A percentile compares a stretch with the other conserved stretches of the same genome.
These are phyloP conservation scores for Nepenthes mirabilis DNA, from an alignment of 148 eudicot genomes.

Conservation along the genomic window DNA sequence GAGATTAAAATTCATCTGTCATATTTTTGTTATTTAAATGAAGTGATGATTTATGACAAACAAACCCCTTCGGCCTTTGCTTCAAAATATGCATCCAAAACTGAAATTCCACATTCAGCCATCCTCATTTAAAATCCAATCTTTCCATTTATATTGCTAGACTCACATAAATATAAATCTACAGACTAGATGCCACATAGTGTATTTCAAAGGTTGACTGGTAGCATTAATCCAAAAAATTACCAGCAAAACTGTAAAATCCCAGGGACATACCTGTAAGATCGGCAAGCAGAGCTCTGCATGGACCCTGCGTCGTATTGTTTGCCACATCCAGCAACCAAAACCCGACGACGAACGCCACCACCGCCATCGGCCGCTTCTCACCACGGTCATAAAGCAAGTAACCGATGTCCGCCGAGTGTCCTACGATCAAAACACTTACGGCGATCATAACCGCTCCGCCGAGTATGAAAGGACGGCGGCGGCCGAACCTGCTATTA, in stretches of 20 bases:
- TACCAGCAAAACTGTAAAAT: neutral
- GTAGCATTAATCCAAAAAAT: neutral
- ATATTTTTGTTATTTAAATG: too few species aligned
- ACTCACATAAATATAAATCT: too few species aligned
- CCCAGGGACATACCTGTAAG: slow-evolving; percentile 24
- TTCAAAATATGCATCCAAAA: too few species aligned
- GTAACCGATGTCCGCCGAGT: slow-evolving; percentile 77
- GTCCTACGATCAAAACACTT: slow-evolving; percentile 52
- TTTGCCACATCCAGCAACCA: slow-evolving; percentile 72
- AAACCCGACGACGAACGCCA: slow-evolving; percentile 48
- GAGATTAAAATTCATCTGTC: too few species aligned
- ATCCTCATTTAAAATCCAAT: too few species aligned
- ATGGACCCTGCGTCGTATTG: slow-evolving; percentile 69
- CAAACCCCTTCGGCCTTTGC: too few species aligned
- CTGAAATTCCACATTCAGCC: too few species aligned
- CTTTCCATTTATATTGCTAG: too few species aligned
- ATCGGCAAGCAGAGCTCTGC: slow-evolving; percentile 69
- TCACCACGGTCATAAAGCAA: slow-evolving; percentile 22
- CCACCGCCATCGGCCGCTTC: slow-evolving; percentile 39
- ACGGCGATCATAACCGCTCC: slow-evolving; percentile 39
- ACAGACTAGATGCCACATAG: too few species aligned
- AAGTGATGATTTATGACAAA: too few species aligned
- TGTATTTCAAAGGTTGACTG: too few species aligned
- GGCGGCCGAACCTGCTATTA: slow-evolving; percentile 51
- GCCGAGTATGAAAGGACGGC: slow-evolving; percentile 61